These are phyloP conservation scores for Hanseniaspora occidentalis DNA, from an alignment of 805 yeast genomes.

Conservation along the genomic window DNA sequence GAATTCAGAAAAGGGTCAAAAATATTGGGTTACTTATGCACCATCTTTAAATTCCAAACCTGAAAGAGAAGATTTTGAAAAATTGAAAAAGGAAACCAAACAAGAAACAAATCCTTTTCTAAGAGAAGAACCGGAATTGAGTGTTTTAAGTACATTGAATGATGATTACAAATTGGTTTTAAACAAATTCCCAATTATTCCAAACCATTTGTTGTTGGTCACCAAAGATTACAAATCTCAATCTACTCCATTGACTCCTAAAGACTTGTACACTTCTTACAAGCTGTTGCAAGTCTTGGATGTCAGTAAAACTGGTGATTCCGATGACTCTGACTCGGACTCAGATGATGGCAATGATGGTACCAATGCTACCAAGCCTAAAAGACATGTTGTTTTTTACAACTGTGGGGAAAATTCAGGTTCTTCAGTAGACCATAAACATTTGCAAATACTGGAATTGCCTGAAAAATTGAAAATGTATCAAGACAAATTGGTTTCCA, in stretches of 20 bases:
- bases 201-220: conserved; percentile 66
- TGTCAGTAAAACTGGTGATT: conserved; percentile 3
- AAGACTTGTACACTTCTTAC: conserved; percentile 53
- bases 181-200: conserved; percentile 78
- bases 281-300: conserved; percentile 40
- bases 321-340: conserved; percentile 8
- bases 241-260: conserved; percentile 53
- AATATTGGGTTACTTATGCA: conserved; percentile 21
- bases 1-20: conserved; percentile 20
- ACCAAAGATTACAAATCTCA: conserved; percentile 69
- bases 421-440: conserved; percentile 92
- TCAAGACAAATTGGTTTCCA: conserved; percentile 37
- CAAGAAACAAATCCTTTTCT: conserved; percentile 56
- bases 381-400: conserved; percentile 67
- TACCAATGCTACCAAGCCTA: conserved; percentile 24
- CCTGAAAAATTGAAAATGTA: conserved; percentile 48
- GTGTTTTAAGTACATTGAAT: conserved; percentile 37
- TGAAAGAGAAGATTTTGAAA: conserved; percentile 23
- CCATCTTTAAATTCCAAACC: conserved; percentile 27
- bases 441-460: conserved; percentile 69
- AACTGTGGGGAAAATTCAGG: conserved; percentile 85
- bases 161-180: conserved; percentile 49
- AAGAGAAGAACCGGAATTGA: conserved; percentile 64
- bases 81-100: too few species aligned
- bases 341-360: conserved; percentile 18